Conservation (phyloP, 2,329 filamentous ascomycete species). For the Cercospora nicotianae region DNA sequence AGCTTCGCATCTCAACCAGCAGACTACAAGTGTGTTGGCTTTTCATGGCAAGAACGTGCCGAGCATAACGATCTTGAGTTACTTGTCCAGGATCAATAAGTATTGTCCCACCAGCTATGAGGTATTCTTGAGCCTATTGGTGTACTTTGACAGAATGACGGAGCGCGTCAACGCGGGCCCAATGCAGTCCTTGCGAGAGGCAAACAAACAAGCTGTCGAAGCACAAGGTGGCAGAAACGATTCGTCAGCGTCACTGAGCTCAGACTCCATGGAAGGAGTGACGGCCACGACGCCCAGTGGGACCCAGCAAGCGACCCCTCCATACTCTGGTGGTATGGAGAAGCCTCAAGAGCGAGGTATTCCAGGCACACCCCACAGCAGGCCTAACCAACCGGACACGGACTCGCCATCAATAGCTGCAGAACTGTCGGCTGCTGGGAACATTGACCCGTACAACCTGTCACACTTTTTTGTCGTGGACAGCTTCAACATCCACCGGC, state of each 20-base stretch:
- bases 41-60: slow-evolving; percentile 99
- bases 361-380: slow-evolving; percentile 42
- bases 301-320: slow-evolving; percentile 50
- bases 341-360: slow-evolving; percentile 32
- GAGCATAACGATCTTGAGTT: slow-evolving; percentile 94
- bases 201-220: slow-evolving; percentile 51
- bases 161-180: slow-evolving; percentile 86
- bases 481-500: slow-evolving; percentile 96
- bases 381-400: slow-evolving; percentile 32
- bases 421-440: slow-evolving; percentile 33
- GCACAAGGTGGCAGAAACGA: slow-evolving; percentile 16
- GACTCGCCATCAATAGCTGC: slow-evolving; percentile 39
- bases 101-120: slow-evolving; percentile 99
- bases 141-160: slow-evolving; percentile 99
- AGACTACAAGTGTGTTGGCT: slow-evolving; percentile 76
- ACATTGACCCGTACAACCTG: slow-evolving; percentile 52
- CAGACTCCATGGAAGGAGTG: slow-evolving; percentile 37
- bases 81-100: slow-evolving; percentile 93
- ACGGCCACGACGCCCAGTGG: slow-evolving; percentile 32
- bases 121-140: slow-evolving; percentile 89
- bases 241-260: slow-evolving; percentile 31
- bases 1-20: slow-evolving; percentile 59
- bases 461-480: slow-evolving; percentile 89
- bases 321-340: slow-evolving; percentile 51
- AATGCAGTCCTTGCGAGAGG: slow-evolving; percentile 61